These are phyloP conservation scores for Trichopus zeylanicus DNA, from an alignment of 116 monocot species.

Conservation along the genomic window DNA sequence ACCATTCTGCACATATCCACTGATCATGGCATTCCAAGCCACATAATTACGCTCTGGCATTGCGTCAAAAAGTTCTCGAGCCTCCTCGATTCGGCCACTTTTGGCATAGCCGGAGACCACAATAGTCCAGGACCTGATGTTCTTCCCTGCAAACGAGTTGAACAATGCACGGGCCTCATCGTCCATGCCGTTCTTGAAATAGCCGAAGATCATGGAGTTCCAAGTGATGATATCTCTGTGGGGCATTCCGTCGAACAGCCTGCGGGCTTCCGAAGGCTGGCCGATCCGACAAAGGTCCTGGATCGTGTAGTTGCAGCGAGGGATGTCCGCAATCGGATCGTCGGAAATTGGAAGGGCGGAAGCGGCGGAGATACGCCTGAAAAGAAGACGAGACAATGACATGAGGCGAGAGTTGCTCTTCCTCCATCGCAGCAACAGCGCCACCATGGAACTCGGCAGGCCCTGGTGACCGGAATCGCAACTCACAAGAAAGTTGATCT, in stretches of 20 bases:
- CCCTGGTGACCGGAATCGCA: too few relatives aligned
- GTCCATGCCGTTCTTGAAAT: conserved; percentile 19
- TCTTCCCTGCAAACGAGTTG: conserved; percentile 21
- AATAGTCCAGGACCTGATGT: conserved; percentile 32
- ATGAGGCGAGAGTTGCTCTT: neutral
- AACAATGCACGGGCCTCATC: conserved; percentile 23
- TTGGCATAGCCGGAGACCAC: conserved; percentile 32
- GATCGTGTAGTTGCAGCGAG: conserved; percentile 14
- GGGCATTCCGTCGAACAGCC: conserved; percentile 29
- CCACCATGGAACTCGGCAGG: neutral
- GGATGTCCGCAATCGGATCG: conserved; percentile 6
- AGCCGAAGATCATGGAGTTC: conserved; percentile 45
- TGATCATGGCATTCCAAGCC: conserved; percentile 62
- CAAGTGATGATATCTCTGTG: conserved; percentile 24
- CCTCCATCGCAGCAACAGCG: conserved; percentile 10
- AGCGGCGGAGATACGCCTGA: conserved; percentile 1
- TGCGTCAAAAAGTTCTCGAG: conserved; percentile 28
- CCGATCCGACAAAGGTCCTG: conserved; percentile 19
- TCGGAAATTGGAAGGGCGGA: conserved; percentile 4
- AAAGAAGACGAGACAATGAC: conserved; percentile 5
- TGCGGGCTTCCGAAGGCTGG: conserved; percentile 18
- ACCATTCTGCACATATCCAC: conserved; percentile 35
- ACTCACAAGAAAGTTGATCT: too few relatives aligned
- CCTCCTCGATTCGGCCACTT: conserved; percentile 12
- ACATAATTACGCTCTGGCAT: conserved; percentile 46